These are phyloP conservation scores for Plenodomus tracheiphilus DNA, from an alignment of 2,329 filamentous ascomycete genomes.

Conservation along the genomic window DNA sequence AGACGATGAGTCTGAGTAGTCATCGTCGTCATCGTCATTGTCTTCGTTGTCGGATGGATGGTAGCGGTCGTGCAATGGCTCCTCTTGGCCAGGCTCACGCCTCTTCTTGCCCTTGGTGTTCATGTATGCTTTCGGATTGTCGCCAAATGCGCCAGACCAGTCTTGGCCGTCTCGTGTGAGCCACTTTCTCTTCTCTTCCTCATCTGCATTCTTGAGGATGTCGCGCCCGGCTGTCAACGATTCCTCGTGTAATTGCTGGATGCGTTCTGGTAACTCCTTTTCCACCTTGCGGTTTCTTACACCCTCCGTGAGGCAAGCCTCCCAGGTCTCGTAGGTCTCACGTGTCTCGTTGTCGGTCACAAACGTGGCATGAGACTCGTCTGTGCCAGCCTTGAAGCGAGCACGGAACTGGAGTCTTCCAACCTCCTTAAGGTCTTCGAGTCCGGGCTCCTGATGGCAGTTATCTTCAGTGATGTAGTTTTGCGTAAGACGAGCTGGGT, in stretches of 20 bases:
- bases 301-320: constrained; percentile 86
- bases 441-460: constrained; percentile 67
- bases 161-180: constrained; percentile 78
- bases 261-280: constrained; percentile 70
- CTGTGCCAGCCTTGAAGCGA: constrained; percentile 86
- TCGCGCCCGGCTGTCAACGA: constrained; percentile 80
- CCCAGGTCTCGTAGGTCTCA: constrained; percentile 94
- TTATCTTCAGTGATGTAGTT: constrained; percentile 90
- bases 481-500: constrained; percentile 75
- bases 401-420: constrained; percentile 80
- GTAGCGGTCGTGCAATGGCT: constrained; percentile 56
- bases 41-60: constrained; percentile 51
- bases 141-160: constrained; percentile 84
- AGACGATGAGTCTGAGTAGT: constrained; percentile 48
- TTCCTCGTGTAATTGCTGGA: constrained; percentile 78
- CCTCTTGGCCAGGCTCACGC: constrained; percentile 59
- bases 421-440: constrained; percentile 75
- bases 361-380: constrained; percentile 81
- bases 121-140: constrained; percentile 68
- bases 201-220: constrained; percentile 71
- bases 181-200: constrained; percentile 77
- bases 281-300: constrained; percentile 73
- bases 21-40: constrained; percentile 45
- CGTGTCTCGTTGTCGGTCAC: constrained; percentile 84
- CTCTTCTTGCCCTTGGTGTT: constrained; percentile 57